phyloP scores from a whole-genome alignment of 495 filamentous ascomycete species.

The Mytilinidion resinicola region DNA sequence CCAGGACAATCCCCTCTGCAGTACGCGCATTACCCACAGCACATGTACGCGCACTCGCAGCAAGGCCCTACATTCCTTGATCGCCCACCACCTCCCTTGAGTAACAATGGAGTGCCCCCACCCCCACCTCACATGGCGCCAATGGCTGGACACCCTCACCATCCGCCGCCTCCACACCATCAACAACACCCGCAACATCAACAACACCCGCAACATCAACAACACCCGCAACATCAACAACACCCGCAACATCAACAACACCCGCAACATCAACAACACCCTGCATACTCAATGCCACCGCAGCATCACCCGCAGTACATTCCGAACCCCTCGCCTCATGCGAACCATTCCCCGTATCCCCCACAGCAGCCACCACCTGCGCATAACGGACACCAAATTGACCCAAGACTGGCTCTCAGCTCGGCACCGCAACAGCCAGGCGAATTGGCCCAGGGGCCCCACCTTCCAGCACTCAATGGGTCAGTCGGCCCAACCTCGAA shows the following conservation, averaged over 20 bases:
- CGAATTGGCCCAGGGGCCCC: constrained; percentile 9
- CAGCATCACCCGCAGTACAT: no score
- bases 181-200: constrained; percentile 10
- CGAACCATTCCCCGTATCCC: background rate
- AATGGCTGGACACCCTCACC: constrained; percentile 3
- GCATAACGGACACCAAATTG: background rate
- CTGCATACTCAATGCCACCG: no score
- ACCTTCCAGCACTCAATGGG: constrained; percentile 22
- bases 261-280: background rate
- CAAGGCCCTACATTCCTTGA: constrained; percentile 27
- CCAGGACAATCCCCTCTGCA: constrained; percentile 16
- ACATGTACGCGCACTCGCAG: constrained; percentile 12
- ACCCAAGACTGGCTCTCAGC: background rate
- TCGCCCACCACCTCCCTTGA: constrained; percentile 29
- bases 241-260: background rate
- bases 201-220: constrained; percentile 1
- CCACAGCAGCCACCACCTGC: background rate
- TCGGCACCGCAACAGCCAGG: background rate
- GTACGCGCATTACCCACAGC: constrained; percentile 28
- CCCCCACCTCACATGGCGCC: constrained; percentile 21
- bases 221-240: constrained; percentile 1
- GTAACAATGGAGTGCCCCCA: constrained; percentile 27
- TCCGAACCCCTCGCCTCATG: background rate
- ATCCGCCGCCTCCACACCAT: constrained; percentile 9
- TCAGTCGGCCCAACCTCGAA: background rate